Conservation (phyloP, 148 eudicot species). For the Gaultheria prostrata region DNA sequence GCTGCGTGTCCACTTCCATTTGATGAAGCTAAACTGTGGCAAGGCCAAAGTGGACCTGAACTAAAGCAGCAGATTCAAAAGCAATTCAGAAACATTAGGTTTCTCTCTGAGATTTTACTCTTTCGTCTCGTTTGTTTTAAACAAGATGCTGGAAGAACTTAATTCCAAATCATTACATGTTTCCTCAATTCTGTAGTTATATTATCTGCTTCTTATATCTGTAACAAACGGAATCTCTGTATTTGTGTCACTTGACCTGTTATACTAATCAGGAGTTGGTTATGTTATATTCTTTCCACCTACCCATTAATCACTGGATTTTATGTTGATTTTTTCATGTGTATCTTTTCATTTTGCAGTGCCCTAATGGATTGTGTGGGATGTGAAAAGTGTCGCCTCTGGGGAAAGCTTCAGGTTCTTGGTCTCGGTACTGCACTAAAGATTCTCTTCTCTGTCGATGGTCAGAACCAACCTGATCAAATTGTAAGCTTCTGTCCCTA, state of each 20-base stretch:
- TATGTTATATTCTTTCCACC: not conserved
- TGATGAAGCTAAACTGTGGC: slow-evolving; percentile 95
- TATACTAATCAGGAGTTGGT: not conserved
- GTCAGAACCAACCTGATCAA: slow-evolving; percentile 39
- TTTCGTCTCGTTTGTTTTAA: not conserved
- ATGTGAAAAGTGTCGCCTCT: slow-evolving; percentile 93
- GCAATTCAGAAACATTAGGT: slow-evolving; percentile 87
- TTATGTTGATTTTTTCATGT: not conserved
- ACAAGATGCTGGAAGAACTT: not conserved
- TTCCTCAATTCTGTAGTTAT: not conserved
- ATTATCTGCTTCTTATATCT: not conserved
- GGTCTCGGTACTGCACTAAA: slow-evolving; percentile 96
- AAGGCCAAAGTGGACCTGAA: slow-evolving; percentile 91
- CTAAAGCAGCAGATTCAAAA: slow-evolving; percentile 79
- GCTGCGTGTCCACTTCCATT: slow-evolving; percentile 95
- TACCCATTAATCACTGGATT: not conserved
- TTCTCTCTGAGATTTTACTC: slow-evolving; percentile 7
- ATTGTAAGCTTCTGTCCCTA: slow-evolving; percentile 43
- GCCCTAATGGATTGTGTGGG: slow-evolving; percentile 97
- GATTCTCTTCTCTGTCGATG: slow-evolving; percentile 73
- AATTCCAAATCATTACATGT: not conserved
- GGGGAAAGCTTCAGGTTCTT: slow-evolving; percentile 98
- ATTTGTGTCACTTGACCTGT: slow-evolving; percentile 1
- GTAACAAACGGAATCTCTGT: not conserved
- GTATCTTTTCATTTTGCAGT: slow-evolving; percentile 41